phyloP scores from a whole-genome alignment of 2,329 filamentous ascomycete species.

The Ceratocystis diversiconidia region DNA sequence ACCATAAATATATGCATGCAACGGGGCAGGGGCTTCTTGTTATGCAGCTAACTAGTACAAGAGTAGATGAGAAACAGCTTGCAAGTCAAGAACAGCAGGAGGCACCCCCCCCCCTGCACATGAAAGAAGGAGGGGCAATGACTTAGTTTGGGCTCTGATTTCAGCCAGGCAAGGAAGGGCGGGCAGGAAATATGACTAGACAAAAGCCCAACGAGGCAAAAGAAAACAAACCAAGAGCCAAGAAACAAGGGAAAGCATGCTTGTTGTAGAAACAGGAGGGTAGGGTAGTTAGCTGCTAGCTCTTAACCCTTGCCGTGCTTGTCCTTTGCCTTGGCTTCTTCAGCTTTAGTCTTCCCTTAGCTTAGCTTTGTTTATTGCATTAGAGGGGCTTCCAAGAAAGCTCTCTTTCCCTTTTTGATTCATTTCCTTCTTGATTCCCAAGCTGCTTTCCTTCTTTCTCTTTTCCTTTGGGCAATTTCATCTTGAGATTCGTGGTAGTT shows the following conservation, averaged over 20 bases:
- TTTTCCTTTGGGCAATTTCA: background rate
- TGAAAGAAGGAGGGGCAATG: background rate
- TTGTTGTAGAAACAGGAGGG: background rate
- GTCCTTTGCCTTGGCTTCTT: background rate
- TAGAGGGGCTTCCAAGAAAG: conserved; percentile 1
- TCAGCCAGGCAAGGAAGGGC: background rate
- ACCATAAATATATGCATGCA: background rate
- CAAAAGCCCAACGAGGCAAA: background rate
- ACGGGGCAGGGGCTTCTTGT: background rate
- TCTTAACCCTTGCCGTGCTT: background rate
- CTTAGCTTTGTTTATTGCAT: conserved; percentile 5
- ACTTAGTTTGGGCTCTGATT: conserved; percentile 1
- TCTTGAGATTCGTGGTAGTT: background rate
- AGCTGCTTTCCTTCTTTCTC: background rate
- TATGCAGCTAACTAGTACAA: background rate
- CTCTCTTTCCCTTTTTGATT: conserved; percentile 1
- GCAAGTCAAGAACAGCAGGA: background rate
- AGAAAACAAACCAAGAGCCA: background rate
- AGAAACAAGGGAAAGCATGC: background rate
- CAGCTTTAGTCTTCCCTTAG: background rate
- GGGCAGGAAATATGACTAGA: background rate
- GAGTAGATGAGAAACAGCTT: background rate
- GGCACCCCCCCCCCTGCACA: background rate
- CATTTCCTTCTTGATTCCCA: conserved; percentile 1
- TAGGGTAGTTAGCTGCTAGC: background rate